A percentile compares a stretch with the other conserved stretches of the same genome.
These are phyloP conservation scores for Phytophthora quininea DNA, from an alignment of 352 stramenopile genomes.

Conservation along the genomic window DNA sequence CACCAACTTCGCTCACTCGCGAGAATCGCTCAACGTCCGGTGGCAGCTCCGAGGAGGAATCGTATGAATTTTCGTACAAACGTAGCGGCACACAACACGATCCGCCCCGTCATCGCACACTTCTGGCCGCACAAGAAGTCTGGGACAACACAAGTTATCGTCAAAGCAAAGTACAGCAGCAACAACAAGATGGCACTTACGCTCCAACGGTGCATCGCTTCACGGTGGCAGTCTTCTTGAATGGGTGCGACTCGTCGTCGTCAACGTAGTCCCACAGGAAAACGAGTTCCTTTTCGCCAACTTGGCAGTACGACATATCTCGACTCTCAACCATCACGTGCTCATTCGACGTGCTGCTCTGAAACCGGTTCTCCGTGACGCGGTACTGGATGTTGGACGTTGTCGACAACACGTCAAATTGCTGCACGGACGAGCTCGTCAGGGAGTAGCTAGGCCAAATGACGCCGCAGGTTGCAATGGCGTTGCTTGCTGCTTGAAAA, in stretches of 20 bases:
- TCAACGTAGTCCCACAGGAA: constrained; percentile 32
- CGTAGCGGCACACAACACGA: constrained; percentile 18
- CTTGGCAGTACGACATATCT: constrained; percentile 15
- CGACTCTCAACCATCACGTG: constrained; percentile 13
- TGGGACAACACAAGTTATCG: not conserved
- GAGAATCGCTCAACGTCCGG: not conserved
- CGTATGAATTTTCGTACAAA: constrained; percentile 23
- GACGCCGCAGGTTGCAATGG: constrained; percentile 5
- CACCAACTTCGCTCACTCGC: not conserved
- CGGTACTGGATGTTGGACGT: constrained; percentile 10
- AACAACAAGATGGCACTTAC: constrained; percentile 7
- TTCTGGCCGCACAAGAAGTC: constrained; percentile 22
- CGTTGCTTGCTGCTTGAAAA: constrained; percentile 10
- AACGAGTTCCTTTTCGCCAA: constrained; percentile 4
- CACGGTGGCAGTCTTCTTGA: constrained; percentile 7
- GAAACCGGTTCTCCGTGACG: constrained; percentile 3
- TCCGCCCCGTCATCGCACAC: constrained; percentile 25
- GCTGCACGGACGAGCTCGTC: constrained; percentile 2
- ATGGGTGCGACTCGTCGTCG: constrained; percentile 25
- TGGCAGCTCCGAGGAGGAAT: not conserved
- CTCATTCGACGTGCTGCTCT: constrained; percentile 1
- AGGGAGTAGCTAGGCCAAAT: constrained; percentile 19
- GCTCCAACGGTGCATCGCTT: constrained; percentile 19
- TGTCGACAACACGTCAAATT: constrained; percentile 2
- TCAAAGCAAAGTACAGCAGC: not conserved